A percentile compares a stretch with the other conserved stretches of the same genome.
phyloP scores from a whole-genome alignment of 164 flowering plant genomes.

The Buxus sempervirens region DNA sequence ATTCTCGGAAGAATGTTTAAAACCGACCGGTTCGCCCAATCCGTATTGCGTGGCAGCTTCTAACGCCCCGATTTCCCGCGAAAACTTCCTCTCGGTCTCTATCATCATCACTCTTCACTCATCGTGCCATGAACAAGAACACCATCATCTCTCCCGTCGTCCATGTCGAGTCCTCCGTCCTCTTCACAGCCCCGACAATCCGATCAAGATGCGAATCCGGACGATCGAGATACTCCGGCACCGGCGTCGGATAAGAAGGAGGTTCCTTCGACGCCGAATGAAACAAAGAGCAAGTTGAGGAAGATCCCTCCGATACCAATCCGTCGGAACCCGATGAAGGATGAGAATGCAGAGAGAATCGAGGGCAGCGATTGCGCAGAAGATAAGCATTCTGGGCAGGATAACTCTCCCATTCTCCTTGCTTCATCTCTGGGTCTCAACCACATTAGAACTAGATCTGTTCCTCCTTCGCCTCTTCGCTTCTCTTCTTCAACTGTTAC shows the following conservation, averaged over 20 bases:
- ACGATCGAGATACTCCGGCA: slow-evolving; percentile 5
- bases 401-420: slow-evolving; percentile 23
- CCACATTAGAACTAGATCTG: slow-evolving; percentile 51
- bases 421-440: slow-evolving; percentile 62
- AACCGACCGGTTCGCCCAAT: neutral
- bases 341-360: neutral
- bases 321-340: slow-evolving; percentile 20
- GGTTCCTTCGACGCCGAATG: slow-evolving; percentile 5
- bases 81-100: slow-evolving; percentile 32
- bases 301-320: slow-evolving; percentile 68
- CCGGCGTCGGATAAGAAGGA: slow-evolving; percentile 7
- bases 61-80: slow-evolving; percentile 46
- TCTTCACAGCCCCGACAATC: slow-evolving; percentile 9
- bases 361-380: slow-evolving; percentile 2
- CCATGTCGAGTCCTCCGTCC: slow-evolving; percentile 14
- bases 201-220: slow-evolving; percentile 11
- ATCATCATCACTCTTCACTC: slow-evolving; percentile 10
- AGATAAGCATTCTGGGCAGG: neutral
- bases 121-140: slow-evolving; percentile 16
- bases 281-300: slow-evolving; percentile 37
- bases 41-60: slow-evolving; percentile 21
- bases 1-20: neutral
- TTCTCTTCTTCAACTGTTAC: slow-evolving; percentile 21
- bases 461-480: slow-evolving; percentile 29
- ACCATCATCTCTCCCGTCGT: slow-evolving; percentile 5